Evolutionary conservation across 305 asterid species (phyloP).

Genomic region (Solanum hybrid): DNA sequence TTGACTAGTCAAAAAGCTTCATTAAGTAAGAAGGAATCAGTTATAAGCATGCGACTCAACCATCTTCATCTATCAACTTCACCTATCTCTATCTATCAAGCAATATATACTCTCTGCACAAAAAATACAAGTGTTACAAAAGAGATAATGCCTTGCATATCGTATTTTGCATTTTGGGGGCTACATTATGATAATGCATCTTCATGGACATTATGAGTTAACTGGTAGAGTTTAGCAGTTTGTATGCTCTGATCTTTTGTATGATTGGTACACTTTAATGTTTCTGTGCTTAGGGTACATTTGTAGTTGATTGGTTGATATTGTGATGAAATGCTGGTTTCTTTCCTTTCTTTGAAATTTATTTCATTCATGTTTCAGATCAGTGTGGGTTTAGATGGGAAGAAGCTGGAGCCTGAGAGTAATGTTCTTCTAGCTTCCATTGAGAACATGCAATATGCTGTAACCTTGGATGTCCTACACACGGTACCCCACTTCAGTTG

Average conservation of each 20-base stretch:
- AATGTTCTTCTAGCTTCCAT: slow-evolving; percentile 96
- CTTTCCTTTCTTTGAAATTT: not conserved
- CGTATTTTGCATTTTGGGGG: not conserved
- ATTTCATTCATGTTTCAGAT: slow-evolving; percentile 36
- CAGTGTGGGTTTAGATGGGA: slow-evolving; percentile 70
- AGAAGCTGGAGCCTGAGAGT: slow-evolving; percentile 81
- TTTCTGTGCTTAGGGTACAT: not conserved
- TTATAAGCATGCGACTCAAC: not conserved
- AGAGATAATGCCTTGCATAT: not conserved
- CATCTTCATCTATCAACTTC: not conserved
- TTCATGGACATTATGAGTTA: not conserved
- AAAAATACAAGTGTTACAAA: not conserved
- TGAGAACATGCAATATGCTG: slow-evolving; percentile 95
- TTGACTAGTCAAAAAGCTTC: not conserved
- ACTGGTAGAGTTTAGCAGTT: not conserved
- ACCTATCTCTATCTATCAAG: not conserved
- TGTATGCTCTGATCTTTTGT: not conserved
- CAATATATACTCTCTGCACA: not conserved
- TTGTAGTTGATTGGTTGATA: not conserved
- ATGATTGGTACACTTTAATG: not conserved
- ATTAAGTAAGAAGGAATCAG: not conserved
- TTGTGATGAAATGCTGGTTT: not conserved
- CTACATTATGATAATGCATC: not conserved
- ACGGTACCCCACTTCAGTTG: slow-evolving; percentile 37
- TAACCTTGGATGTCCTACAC: slow-evolving; percentile 78